These are phyloP conservation scores for Avena atlantica DNA, from an alignment of 176 grass and related monocot species.

Conservation along the genomic window DNA sequence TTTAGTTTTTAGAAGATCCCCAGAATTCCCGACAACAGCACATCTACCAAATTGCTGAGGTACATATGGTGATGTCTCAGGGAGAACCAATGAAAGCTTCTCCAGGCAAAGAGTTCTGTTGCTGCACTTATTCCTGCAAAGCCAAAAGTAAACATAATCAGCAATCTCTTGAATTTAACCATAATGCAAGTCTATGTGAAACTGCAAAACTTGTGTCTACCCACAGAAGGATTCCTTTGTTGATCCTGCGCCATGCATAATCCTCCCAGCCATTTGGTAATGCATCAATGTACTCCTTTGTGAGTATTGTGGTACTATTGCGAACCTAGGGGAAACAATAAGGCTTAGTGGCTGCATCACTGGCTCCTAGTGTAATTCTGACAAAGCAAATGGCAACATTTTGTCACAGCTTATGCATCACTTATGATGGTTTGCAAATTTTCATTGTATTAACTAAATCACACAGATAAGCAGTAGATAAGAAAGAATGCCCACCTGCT, in stretches of 20 bases:
- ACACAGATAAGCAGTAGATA: conserved; percentile 26
- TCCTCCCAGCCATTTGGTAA: conserved; percentile 95
- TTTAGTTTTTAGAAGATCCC: conserved; percentile 94
- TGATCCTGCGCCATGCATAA: conserved; percentile 96
- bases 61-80: conserved; percentile 73
- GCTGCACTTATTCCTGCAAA: conserved; percentile 71
- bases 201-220: conserved; percentile 44
- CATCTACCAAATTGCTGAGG: conserved; percentile 82
- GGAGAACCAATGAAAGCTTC: conserved; percentile 89
- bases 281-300: conserved; percentile 94
- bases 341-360: conserved; percentile 3
- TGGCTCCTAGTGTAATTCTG: background rate
- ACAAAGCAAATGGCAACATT: background rate
- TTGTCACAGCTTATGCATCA: background rate
- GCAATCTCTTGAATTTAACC: conserved; percentile 31
- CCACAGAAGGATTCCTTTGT: conserved; percentile 93
- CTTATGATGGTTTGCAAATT: background rate
- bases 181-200: conserved; percentile 14
- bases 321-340: conserved; percentile 63
- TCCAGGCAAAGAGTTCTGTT: conserved; percentile 88
- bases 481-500: conserved; percentile 65
- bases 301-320: conserved; percentile 95
- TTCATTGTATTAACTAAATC: background rate
- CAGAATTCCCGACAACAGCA: conserved; percentile 93
- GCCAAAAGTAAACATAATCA: conserved; percentile 43